A percentile compares a stretch with the other conserved stretches of the same genome.
Conservation (phyloP, 228 moss, liverwort and hornwort species). For the Sphagnum magellanicum region DNA sequence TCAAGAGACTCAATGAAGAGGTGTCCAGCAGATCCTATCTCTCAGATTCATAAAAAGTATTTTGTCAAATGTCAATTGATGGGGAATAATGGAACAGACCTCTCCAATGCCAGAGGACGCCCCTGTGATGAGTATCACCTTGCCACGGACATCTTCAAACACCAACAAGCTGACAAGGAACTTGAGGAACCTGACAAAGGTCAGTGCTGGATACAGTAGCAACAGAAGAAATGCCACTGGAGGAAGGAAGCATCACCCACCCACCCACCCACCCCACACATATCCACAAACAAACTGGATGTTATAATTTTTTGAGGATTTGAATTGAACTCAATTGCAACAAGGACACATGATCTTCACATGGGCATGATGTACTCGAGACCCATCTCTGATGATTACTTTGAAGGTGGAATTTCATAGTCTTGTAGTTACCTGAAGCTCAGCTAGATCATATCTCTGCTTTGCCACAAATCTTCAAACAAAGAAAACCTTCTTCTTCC, state of each 20-base stretch:
- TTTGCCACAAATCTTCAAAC: no score
- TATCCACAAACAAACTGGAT: no score
- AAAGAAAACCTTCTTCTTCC: no score
- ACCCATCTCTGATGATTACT: not conserved
- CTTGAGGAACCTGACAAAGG: conserved; percentile 9
- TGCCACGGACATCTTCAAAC: conserved; percentile 26
- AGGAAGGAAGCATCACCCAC: not conserved
- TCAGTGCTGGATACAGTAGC: conserved; percentile 18
- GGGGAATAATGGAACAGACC: conserved; percentile 11
- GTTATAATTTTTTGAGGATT: no score
- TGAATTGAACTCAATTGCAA: not conserved
- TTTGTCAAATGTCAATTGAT: no score
- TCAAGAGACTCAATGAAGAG: no score
- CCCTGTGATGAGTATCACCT: conserved; percentile 47
- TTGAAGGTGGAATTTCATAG: no score
- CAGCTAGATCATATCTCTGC: no score
- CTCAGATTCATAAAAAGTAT: no score
- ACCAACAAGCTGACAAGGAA: conserved; percentile 9
- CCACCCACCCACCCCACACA: not conserved
- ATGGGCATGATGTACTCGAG: not conserved
- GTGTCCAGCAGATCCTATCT: no score
- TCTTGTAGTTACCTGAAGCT: no score
- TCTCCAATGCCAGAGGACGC: conserved; percentile 59
- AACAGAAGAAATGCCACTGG: conserved; percentile 16
- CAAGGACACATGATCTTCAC: not conserved